Percentiles rank a stretch among this genome's conserved stretches.
Conservation (phyloP, 1,284 basidiomycete genomes). For the Puccinia triticina region DNA sequence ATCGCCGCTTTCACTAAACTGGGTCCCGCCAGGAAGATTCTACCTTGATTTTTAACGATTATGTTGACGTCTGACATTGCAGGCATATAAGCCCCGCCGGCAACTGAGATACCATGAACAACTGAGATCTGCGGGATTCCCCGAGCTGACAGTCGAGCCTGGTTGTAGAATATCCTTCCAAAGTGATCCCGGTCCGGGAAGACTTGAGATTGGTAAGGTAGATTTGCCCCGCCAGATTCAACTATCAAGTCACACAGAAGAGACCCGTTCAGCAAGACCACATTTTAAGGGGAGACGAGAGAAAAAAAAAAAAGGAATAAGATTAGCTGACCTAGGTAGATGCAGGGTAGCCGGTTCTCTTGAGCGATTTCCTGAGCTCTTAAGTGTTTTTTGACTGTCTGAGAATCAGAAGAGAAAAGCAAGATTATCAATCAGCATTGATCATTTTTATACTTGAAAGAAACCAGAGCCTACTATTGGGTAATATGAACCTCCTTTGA, state of each 20-base stretch:
- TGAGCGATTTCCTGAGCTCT: conserved; percentile 89
- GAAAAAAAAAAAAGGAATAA: conserved; percentile 8
- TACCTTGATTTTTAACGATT: conserved; percentile 89
- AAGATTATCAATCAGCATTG: conserved; percentile 36
- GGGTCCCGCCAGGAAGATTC: conserved; percentile 93
- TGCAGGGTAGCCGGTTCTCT: conserved; percentile 85
- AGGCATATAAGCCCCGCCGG: conserved; percentile 82
- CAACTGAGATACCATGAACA: conserved; percentile 91
- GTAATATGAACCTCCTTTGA: conserved; percentile 90
- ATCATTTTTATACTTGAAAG: conserved; percentile 15
- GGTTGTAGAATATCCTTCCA: conserved; percentile 94
- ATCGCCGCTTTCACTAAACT: conserved; percentile 93
- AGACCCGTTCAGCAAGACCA: not conserved
- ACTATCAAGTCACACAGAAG: conserved; percentile 64
- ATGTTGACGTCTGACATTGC: conserved; percentile 96
- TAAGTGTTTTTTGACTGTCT: conserved; percentile 87
- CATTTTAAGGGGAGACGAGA: not conserved
- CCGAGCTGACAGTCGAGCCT: conserved; percentile 88
- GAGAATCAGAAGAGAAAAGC: not conserved
- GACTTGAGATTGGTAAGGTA: conserved; percentile 84
- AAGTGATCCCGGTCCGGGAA: conserved; percentile 92
- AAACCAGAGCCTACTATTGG: conserved; percentile 73
- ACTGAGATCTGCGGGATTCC: conserved; percentile 89
- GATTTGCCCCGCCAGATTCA: conserved; percentile 88
- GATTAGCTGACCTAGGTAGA: conserved; percentile 74